phyloP scores from a whole-genome alignment of 352 stramenopile species.

The Pythium guiyangense region DNA sequence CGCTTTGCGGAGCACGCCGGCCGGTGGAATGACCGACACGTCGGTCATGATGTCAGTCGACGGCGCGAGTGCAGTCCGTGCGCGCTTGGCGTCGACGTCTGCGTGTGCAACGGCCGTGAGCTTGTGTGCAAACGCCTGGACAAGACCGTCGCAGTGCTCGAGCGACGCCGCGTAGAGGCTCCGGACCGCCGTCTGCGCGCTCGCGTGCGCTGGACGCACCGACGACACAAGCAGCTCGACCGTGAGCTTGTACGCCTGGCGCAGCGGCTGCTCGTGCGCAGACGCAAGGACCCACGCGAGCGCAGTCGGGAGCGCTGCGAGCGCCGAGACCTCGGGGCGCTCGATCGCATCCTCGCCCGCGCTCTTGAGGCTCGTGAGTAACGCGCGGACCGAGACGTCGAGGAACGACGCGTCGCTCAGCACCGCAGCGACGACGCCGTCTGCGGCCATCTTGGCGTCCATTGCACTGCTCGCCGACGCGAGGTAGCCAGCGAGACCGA shows the following conservation, averaged over 20 bases:
- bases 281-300: constrained; percentile 72
- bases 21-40: constrained; percentile 28
- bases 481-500: constrained; percentile 55
- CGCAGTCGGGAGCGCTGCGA: constrained; percentile 40
- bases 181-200: constrained; percentile 36
- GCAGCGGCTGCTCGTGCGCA: constrained; percentile 35
- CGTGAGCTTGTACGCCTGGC: constrained; percentile 44
- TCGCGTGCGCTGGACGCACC: constrained; percentile 46
- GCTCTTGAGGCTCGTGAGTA: constrained; percentile 27
- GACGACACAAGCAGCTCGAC: constrained; percentile 56
- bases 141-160: constrained; percentile 44
- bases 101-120: constrained; percentile 29
- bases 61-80: constrained; percentile 11
- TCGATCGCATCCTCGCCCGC: constrained; percentile 22
- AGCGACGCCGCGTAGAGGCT: constrained; percentile 54
- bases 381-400: constrained; percentile 29
- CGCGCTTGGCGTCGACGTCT: constrained; percentile 26
- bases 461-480: constrained; percentile 56
- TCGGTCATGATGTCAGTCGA: constrained; percentile 21
- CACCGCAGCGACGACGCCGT: constrained; percentile 41
- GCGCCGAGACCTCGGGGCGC: constrained; percentile 52
- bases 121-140: constrained; percentile 58
- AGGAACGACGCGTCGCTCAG: constrained; percentile 49
- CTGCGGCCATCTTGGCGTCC: constrained; percentile 48
- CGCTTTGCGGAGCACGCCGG: constrained; percentile 55